phyloP scores from a whole-genome alignment of 1,284 basidiomycete species.

The Erythrobasidium hasegawianum region DNA sequence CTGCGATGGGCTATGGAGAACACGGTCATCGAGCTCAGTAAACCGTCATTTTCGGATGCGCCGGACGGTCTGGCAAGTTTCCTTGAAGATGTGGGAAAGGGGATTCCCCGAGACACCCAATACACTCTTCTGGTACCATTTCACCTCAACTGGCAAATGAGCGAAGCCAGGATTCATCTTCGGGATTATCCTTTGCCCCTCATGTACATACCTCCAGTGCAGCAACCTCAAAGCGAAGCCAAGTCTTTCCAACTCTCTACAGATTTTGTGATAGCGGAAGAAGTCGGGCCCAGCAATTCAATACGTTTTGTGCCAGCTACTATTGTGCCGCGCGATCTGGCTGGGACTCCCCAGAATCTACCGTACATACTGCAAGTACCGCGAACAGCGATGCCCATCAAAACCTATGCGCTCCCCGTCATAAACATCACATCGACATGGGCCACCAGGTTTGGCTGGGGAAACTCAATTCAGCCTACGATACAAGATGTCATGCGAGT shows the following conservation, averaged over 20 bases:
- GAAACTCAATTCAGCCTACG: slow-evolving; percentile 78
- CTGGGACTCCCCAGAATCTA: slow-evolving; percentile 54
- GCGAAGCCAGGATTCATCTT: slow-evolving; percentile 61
- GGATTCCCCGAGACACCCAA: slow-evolving; percentile 65
- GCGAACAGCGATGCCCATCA: slow-evolving; percentile 92
- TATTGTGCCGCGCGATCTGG: slow-evolving; percentile 54
- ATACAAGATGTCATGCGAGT: slow-evolving; percentile 83
- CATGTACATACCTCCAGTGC: slow-evolving; percentile 52
- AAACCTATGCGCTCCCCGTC: slow-evolving; percentile 77
- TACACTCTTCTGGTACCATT: slow-evolving; percentile 82
- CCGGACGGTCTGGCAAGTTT: slow-evolving; percentile 62
- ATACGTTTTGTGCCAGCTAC: slow-evolving; percentile 68
- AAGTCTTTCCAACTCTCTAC: slow-evolving; percentile 65
- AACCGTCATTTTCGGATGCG: slow-evolving; percentile 61
- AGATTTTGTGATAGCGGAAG: slow-evolving; percentile 84
- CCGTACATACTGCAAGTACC: slow-evolving; percentile 65
- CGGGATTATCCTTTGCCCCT: slow-evolving; percentile 66
- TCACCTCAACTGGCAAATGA: slow-evolving; percentile 68
- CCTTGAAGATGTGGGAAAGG: slow-evolving; percentile 64
- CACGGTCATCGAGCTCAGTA: slow-evolving; percentile 59
- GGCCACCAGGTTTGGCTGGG: slow-evolving; percentile 80
- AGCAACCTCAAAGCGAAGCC: slow-evolving; percentile 39
- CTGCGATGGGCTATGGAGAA: slow-evolving; percentile 65
- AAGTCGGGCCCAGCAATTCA: slow-evolving; percentile 68
- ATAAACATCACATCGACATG: slow-evolving; percentile 64